Evolutionary conservation across 495 filamentous ascomycete species (phyloP).

Genomic region (Halenospora varia): DNA sequence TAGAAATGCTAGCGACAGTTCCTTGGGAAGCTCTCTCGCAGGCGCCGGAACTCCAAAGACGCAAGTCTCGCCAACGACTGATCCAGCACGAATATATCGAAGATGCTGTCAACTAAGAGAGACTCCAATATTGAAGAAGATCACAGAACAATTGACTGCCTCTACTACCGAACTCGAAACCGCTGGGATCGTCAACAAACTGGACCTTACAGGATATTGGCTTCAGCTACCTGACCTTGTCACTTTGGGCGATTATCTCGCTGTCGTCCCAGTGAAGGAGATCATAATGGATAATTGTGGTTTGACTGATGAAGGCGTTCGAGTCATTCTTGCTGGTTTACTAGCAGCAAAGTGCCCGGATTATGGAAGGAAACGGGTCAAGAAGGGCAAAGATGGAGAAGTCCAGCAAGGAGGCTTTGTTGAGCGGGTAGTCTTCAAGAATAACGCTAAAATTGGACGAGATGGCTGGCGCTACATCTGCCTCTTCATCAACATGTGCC

Average conservation of each 20-base stretch:
- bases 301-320: constrained; percentile 77
- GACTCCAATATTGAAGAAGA: constrained; percentile 80
- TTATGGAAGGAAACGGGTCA: constrained; percentile 36
- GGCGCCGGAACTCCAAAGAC: constrained; percentile 39
- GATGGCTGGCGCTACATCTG: constrained; percentile 92
- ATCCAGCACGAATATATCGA: constrained; percentile 88
- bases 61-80: constrained; percentile 75
- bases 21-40: constrained; percentile 26
- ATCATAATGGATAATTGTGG: constrained; percentile 82
- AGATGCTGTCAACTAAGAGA: constrained; percentile 92
- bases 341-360: constrained; percentile 71
- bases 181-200: constrained; percentile 68
- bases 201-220: constrained; percentile 81
- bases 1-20: constrained; percentile 50
- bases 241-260: constrained; percentile 89
- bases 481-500: constrained; percentile 85
- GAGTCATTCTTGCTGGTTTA: constrained; percentile 81
- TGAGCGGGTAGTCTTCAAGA: constrained; percentile 85
- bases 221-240: constrained; percentile 78
- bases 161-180: constrained; percentile 54
- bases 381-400: constrained; percentile 28
- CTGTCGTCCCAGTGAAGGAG: constrained; percentile 84
- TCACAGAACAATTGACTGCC: constrained; percentile 80
- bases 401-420: constrained; percentile 60
- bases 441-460: constrained; percentile 74